Evolutionary conservation across 306 rosid genomes (phyloP), one percentile per base, ranked within the genome.

Genomic region (Elaeagnus macrophylla): DNA sequence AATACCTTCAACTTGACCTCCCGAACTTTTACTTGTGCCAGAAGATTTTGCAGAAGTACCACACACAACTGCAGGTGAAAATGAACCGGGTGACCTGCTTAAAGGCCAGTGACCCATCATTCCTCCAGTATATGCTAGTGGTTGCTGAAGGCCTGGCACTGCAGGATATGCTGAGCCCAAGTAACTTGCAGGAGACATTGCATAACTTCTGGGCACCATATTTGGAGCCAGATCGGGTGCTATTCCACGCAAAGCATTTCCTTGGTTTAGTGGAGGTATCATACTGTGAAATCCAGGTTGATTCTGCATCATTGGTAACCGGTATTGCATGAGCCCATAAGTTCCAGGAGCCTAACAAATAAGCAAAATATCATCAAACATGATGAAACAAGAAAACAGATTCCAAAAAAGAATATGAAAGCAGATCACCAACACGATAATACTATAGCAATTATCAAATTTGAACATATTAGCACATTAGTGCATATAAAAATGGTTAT

Each of bases 1-100:
- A 71, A 77, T 67, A 93, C 99, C 99, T 93, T 93, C 99, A 68
- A 77, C 73, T 67, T 88, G 99, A 69, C 77, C 72, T 43, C 89
- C 86, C 12, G 89, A 77, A 69, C 75, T 75, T 79, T 69, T 91
- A 72, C 85, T 64, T 12, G 72, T 45, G 19, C 88, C 78, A 6
- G 87, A 78, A 72, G 93, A 79, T 42, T 84, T 68, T 54, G 82
- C 61, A 37, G 89, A 54, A 72, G 67, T 76, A 64, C 66, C 57
- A 62, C 57, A 81, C 43, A 75, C 75, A 59, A 81, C 73, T 32
- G 74, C 70, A 67, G 83, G 79, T 51, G 86, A 77, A 72, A 82
- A 62, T 3, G 96, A 84, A 45, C 89, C 79, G 3, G 94, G 85
- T 67, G 96, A 76, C 75, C 79, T 57, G 54, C 72, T 75, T 69